Base-by-base conservation (phyloP, 768 basidiomycete species). In the Lactifluus pinguis region DNA sequence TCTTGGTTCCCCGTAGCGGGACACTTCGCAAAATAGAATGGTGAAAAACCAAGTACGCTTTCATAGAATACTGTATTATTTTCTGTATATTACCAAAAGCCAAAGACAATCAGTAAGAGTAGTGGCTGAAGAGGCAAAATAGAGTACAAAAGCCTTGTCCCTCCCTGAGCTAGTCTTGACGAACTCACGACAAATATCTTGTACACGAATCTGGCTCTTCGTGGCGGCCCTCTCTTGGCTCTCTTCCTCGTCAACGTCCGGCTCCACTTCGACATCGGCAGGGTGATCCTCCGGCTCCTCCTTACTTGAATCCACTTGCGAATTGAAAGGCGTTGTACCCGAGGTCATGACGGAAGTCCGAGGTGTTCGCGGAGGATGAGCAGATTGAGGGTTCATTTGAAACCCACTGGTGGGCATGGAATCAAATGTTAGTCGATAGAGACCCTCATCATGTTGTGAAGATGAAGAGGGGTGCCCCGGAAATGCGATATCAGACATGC, bases 11-110 rank as follows among this genome's bases (percentile, higher is more conserved):
- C 56, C 81, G 76, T 57, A 86, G 71, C 4, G 85, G 66, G 39
- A 76, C 70, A 57, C 73, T 80, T 32, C 73, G 67, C 7, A 77
- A 75, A 44, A 84, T 50, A 3, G 81, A 76, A 54, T 74, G 72
- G 69, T 93, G 90, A 70, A 89, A 82, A 36, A 87, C 70, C 39
- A 92, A 77, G 70, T 85, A 89, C 53, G 91, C 73, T 50, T 83
- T 82, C 63, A 93, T 81, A 25, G 86, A 80, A 70, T 92, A 93
- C 76, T 93, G 91, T 58, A 93, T 83, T 57, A 92, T 68, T 91
- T 93, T 93, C 90, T 92, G 65, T 52, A 44, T 54, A 63, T 53
- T 36, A 32, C 15, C 36, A 13, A 36, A 34, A 17, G 19, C 45
- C 45, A 49, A 49, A 36, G 51, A 38, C 17, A 48, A 50, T 57